These are phyloP conservation scores for Rutstroemia sp. DNA, from an alignment of 2,329 filamentous ascomycete species.

Conservation along the genomic window DNA sequence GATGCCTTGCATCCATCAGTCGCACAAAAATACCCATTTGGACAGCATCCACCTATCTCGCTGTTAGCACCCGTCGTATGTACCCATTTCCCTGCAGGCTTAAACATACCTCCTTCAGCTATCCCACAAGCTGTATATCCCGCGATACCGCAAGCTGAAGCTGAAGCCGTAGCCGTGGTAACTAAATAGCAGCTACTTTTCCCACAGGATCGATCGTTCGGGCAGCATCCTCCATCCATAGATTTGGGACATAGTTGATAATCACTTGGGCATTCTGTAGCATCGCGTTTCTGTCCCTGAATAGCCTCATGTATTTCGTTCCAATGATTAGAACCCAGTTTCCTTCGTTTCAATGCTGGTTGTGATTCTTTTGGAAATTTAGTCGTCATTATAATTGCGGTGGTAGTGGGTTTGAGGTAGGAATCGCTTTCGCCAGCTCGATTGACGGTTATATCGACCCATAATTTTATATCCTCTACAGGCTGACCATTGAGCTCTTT, in stretches of 20 bases:
- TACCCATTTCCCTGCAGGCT: slow-evolving; percentile 13
- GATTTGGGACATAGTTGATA: slow-evolving; percentile 24
- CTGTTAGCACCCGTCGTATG: slow-evolving; percentile 1
- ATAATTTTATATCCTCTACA: neutral
- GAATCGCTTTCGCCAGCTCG: neutral
- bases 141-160: slow-evolving; percentile 20
- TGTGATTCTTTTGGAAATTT: slow-evolving; percentile 21
- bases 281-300: slow-evolving; percentile 24
- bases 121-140: slow-evolving; percentile 24
- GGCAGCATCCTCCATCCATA: slow-evolving; percentile 29
- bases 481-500: neutral
- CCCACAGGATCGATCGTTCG: slow-evolving; percentile 41
- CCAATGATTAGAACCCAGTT: slow-evolving; percentile 24
- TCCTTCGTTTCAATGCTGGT: slow-evolving; percentile 18
- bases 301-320: slow-evolving; percentile 25
- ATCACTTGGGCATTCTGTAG: slow-evolving; percentile 19
- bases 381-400: slow-evolving; percentile 8
- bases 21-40: slow-evolving; percentile 41
- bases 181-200: slow-evolving; percentile 35
- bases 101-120: slow-evolving; percentile 21
- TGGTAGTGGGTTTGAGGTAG: slow-evolving; percentile 2
- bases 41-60: slow-evolving; percentile 29
- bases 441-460: neutral
- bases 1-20: slow-evolving; percentile 38
- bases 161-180: slow-evolving; percentile 15